phyloP scores from a whole-genome alignment of 164 flowering plant genomes.

The Vitis cinerea region DNA sequence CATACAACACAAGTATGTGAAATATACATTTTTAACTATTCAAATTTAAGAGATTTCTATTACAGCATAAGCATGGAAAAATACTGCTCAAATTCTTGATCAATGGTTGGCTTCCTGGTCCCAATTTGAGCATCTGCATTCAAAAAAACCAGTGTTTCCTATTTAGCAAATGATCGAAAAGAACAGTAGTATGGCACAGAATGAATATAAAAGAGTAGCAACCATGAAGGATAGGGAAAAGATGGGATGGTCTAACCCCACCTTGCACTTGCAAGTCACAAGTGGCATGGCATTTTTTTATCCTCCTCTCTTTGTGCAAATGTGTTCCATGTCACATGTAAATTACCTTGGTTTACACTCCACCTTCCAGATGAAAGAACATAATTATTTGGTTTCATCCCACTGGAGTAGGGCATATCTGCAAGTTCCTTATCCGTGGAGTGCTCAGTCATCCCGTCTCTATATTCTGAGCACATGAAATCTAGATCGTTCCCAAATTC shows the following conservation, averaged over 20 bases:
- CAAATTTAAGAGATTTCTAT: neutral
- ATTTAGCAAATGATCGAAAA: neutral
- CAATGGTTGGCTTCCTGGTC: slow-evolving; percentile 68
- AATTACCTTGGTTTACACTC: slow-evolving; percentile 54
- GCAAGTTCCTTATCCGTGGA: slow-evolving; percentile 36
- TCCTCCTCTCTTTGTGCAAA: neutral
- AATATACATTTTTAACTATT: neutral
- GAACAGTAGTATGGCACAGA: neutral
- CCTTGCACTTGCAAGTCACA: neutral
- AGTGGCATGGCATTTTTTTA: neutral
- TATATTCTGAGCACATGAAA: slow-evolving; percentile 25
- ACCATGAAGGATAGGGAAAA: neutral
- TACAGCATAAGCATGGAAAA: slow-evolving; percentile 74
- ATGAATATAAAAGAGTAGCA: neutral
- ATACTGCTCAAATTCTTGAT: slow-evolving; percentile 89
- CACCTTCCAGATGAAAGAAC: slow-evolving; percentile 67
- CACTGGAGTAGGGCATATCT: slow-evolving; percentile 42
- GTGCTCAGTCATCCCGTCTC: slow-evolving; percentile 23
- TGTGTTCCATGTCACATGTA: neutral
- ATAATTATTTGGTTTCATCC: slow-evolving; percentile 26
- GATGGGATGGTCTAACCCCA: neutral
- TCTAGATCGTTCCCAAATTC: slow-evolving; percentile 32
- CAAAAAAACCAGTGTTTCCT: slow-evolving; percentile 5
- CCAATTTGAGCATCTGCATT: slow-evolving; percentile 46
- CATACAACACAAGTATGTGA: neutral